Base-by-base conservation (phyloP, 148 eudicot species). In the Amaranthus hypochondriacus region DNA sequence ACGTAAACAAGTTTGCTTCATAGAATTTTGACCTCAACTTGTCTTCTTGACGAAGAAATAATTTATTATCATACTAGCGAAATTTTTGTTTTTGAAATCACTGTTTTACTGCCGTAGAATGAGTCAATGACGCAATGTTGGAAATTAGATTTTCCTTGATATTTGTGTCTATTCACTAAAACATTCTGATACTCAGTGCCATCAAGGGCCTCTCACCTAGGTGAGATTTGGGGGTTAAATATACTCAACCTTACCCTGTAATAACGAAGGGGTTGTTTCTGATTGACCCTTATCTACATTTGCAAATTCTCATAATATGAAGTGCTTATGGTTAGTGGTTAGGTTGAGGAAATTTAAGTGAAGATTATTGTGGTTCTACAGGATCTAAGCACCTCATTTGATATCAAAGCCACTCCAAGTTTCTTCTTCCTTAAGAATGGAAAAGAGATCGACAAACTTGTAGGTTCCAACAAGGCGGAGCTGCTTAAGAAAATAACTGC, bases 341-440 rank as follows among this genome's bases (percentile, higher is more conserved):
- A 56, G 13, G 48, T 2, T 42, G 7, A 61, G 6, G 42, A 70
- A 56, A 28, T 56, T 43, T 50, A 18, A 64, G 75, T 53, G 49
- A 50, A 57, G 43, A 12, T 50, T 51, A 6, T 48, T 47, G 14
- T 66, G 78, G 56, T 84, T 28, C 39, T 28, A 82, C 94, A 95
- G 99, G 99, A 95, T 51, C 88, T 95, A 11, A 95, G 99, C 80
- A 83, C 96, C 63, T 87, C 96, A 71, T 89, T 82, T 87, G 99
- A 92, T 74, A 92, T 95, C 67, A 92, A 95, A 79, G 99, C 99
- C 57, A 95, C 99, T 56, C 99, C 99, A 42, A 95, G 97, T 44
- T 95, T 92, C 92, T 95, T 95, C 87, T 95, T 95, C 82, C 89
- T 95, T 7, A 87, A 82, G 82, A 90, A 90, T 66, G 99, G 97